phyloP scores from a whole-genome alignment of 305 asterid species.

The Solanum hybrid region DNA sequence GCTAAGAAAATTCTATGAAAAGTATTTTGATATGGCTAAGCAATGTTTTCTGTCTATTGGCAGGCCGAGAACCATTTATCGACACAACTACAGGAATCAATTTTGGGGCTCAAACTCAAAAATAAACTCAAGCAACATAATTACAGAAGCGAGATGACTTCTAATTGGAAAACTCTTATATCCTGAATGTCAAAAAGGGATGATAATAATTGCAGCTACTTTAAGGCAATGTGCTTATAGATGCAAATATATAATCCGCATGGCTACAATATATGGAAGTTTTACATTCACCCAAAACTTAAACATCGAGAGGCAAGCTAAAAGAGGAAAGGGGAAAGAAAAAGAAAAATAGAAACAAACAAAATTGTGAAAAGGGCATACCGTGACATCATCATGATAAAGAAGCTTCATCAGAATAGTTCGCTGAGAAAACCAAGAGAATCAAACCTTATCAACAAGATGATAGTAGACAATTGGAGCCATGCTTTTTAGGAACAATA shows the following conservation, averaged over 20 bases:
- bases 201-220: not conserved
- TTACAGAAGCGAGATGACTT: not conserved
- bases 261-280: not conserved
- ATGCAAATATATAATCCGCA: not conserved
- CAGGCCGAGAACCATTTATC: not conserved
- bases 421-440: slow-evolving; percentile 45
- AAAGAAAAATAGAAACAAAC: not conserved
- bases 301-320: not conserved
- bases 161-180: not conserved
- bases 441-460: slow-evolving; percentile 8
- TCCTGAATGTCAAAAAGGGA: not conserved
- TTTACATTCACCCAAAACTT: not conserved
- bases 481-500: not conserved
- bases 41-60: not conserved
- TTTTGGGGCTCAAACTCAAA: not conserved
- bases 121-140: not conserved
- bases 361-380: slow-evolving; percentile 27
- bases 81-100: not conserved
- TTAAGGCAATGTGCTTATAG: not conserved
- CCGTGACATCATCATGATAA: slow-evolving; percentile 83
- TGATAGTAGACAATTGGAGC: slow-evolving; percentile 3
- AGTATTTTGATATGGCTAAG: not conserved
- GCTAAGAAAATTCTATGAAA: not conserved
- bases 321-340: not conserved
- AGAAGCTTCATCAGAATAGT: slow-evolving; percentile 88